Evolutionary conservation across 306 rosid species (phyloP), one percentile per base, ranked within the genome.

Genomic region (Quercus mongolica): DNA sequence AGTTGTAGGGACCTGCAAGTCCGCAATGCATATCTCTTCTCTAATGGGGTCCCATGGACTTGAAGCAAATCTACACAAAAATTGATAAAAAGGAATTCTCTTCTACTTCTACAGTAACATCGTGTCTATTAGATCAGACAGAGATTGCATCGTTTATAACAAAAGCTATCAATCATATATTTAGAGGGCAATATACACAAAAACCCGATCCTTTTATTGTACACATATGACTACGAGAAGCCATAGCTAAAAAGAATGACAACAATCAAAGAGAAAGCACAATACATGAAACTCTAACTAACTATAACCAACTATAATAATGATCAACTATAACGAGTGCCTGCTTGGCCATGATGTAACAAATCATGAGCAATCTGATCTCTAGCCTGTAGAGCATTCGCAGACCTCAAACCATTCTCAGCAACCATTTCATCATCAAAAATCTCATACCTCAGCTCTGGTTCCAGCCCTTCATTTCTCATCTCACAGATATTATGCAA

Each of bases 401-500:
- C 73, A 35, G 98, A 91, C 17, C 90, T 67, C 3, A 81, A 1
- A 6, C 72, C 44, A 69, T 87, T 91, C 56, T 85, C 97, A 44
- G 91, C 75, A 0, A 85, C 49, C 92, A 86, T 92, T 62, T 84
- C 89, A 87, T 94, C 97, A 64, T 94, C 97, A 44, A 90, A 91
- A 18, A 94, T 56, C 1, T 89, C 89, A 20, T 85, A 87, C 0
- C 26, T 56, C 77, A 74, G 71, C 3, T 80, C 79, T 3, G 88
- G 79, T 11, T 84, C 94, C 76, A 89, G 84, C 19, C 17, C 82
- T 51, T 94, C 97, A 4, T 87, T 81, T 10, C 83, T 87, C 90
- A 91, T 89, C 79, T 92, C 90, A 62, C 98, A 94, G 9, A 94
- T 91, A 52, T 94, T 94, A 76, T 94, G 97, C 84, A 94, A 30